These are phyloP conservation scores for Fragilaria crotonensis DNA, from an alignment of 108 stramenopile genomes.

Conservation along the genomic window DNA sequence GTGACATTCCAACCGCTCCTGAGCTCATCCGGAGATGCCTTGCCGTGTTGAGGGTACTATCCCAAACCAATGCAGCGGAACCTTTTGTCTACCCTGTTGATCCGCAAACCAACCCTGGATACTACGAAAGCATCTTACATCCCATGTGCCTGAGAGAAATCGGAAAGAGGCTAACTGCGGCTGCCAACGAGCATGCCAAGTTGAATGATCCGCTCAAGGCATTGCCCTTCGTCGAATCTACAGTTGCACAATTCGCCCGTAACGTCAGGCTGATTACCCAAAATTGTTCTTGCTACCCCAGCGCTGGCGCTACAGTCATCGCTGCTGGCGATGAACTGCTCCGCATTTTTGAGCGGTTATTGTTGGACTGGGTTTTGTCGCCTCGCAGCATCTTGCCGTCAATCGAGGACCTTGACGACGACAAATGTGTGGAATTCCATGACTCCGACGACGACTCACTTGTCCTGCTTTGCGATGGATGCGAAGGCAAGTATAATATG, in stretches of 20 bases:
- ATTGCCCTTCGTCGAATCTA: slow-evolving; percentile 17
- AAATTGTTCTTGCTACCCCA: slow-evolving; percentile 57
- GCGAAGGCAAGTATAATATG: slow-evolving; percentile 90
- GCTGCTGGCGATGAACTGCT: slow-evolving; percentile 69
- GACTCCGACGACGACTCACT: slow-evolving; percentile 56
- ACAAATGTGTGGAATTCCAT: slow-evolving; percentile 72
- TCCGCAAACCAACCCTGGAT: slow-evolving; percentile 76
- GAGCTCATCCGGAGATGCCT: slow-evolving; percentile 80
- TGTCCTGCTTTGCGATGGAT: slow-evolving; percentile 82
- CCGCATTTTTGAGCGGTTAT: slow-evolving; percentile 73
- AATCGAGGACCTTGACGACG: slow-evolving; percentile 71
- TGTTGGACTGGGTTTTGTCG: slow-evolving; percentile 83
- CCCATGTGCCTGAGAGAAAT: slow-evolving; percentile 73
- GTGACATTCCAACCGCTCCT: slow-evolving; percentile 63
- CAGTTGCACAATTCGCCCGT: slow-evolving; percentile 61
- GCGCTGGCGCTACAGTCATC: slow-evolving; percentile 62
- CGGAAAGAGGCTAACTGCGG: slow-evolving; percentile 52
- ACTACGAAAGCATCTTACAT: slow-evolving; percentile 74
- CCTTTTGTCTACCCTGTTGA: slow-evolving; percentile 81
- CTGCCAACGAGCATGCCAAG: slow-evolving; percentile 12
- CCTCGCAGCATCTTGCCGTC: slow-evolving; percentile 44
- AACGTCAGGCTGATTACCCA: slow-evolving; percentile 65
- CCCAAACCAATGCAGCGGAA: slow-evolving; percentile 47
- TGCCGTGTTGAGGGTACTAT: slow-evolving; percentile 69
- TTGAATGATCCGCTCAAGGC: slow-evolving; percentile 2